Percentiles rank a stretch among this genome's conserved stretches.
Evolutionary conservation across 1,139 yeast genomes (phyloP).

Genomic region (Zhuliangozyma blackwelliae): DNA sequence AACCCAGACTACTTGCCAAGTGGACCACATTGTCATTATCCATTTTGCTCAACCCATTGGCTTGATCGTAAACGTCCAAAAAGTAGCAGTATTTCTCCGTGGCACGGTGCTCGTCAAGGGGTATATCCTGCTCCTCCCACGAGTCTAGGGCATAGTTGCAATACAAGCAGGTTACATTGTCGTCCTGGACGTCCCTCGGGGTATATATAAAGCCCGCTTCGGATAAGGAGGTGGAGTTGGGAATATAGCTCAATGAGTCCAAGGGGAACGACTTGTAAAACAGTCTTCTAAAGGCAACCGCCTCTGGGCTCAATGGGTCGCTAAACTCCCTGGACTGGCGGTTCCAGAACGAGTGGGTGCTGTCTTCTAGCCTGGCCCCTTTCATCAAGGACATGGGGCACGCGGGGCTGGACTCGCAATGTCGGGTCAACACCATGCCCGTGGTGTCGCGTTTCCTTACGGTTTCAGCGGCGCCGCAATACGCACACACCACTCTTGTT

Average conservation of each 20-base stretch:
- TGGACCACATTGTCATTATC: no score
- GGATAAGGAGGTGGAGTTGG: slow-evolving; percentile 39
- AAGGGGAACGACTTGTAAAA: slow-evolving; percentile 61
- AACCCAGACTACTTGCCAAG: no score
- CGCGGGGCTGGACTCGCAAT: slow-evolving; percentile 39
- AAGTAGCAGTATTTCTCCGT: slow-evolving; percentile 48
- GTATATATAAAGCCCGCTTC: slow-evolving; percentile 53
- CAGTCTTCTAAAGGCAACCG: slow-evolving; percentile 40
- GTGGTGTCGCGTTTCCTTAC: slow-evolving; percentile 23
- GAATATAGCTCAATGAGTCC: slow-evolving; percentile 31
- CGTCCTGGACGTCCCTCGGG: slow-evolving; percentile 46
- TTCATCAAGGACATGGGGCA: slow-evolving; percentile 39
- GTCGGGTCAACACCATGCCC: slow-evolving; percentile 36
- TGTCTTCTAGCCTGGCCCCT: slow-evolving; percentile 6
- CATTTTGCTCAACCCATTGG: neutral
- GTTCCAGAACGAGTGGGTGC: no score
- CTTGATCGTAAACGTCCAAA: slow-evolving; percentile 12
- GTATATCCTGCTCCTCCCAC: slow-evolving; percentile 71
- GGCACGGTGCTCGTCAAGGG: slow-evolving; percentile 50
- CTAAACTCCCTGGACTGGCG: no score
- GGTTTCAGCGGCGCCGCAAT: slow-evolving; percentile 50
- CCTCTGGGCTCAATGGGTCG: slow-evolving; percentile 24
- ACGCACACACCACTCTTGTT: slow-evolving; percentile 56
- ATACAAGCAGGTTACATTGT: slow-evolving; percentile 65
- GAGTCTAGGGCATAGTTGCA: slow-evolving; percentile 66